Base-by-base conservation (phyloP, 23 red algal species). In the Gracilaria caudata region DNA sequence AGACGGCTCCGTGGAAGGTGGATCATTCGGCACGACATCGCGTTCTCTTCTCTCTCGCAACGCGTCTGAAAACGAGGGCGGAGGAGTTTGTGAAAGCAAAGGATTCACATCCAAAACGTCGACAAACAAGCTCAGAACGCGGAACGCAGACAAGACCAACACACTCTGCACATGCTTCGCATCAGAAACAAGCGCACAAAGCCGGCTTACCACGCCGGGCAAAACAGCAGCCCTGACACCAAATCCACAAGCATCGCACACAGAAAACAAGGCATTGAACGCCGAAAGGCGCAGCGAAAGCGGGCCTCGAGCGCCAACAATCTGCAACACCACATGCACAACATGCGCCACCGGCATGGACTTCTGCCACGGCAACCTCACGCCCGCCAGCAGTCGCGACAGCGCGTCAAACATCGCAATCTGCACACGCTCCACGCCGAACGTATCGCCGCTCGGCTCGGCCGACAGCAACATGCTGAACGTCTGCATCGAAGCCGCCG, bases 391-490 rank as follows among this genome's bases (percentile, higher is more conserved):
- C 1, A 49, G 39, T 7, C 43, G 39, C 39, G 70, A n/a, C 21
- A 47, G n/a, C 1, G 43, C 70, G 24, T 45, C 70, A 40, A 43
- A 75, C 20, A 75, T 16, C 33, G 37, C 70, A 24, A 24, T 25
- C 21, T 26, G 37, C 21, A 38, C 38, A 24, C 43, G 70, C 70
- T 75, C 70, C 29, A 40, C 37, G 70, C 2, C 37, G 40, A 49
- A 46, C 29, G 70, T 40, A 21, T 43, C 43, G 70, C 8, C 10
- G n/a, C 37, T 0, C 33, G 39, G 70, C 70, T 9, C 43, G 35
- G 35, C 66, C 14, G 70, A 45, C n/a, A 75, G 70, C 43, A 75
- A 24, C 70, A n/a, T 40, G 43, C 70, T 75, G 40, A 75, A 24
- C 17, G 70, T 47, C 39, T 13, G 19, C 21, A 40, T 47, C 39